A percentile compares a stretch with the other conserved stretches of the same genome.
These are phyloP conservation scores for Russula earlei DNA, from an alignment of 768 basidiomycete genomes.

Conservation along the genomic window DNA sequence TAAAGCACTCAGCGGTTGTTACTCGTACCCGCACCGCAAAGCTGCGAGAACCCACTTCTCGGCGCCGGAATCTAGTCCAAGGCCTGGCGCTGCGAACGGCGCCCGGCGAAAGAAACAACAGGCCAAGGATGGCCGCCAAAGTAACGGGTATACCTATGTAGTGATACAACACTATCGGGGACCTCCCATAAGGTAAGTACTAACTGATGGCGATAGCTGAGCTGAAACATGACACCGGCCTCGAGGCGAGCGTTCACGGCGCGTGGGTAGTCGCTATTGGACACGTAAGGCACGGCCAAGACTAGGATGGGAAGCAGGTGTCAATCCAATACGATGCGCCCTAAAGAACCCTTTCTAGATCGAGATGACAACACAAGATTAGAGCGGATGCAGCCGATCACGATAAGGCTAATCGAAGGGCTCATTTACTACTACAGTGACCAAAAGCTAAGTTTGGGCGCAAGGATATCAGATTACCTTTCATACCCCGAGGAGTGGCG, in stretches of 20 bases:
- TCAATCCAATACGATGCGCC: not conserved
- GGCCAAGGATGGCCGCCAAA: not conserved
- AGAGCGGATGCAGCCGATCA: not conserved
- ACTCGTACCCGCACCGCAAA: too few species aligned
- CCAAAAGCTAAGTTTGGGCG: not conserved
- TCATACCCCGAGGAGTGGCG: not conserved
- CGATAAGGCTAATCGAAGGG: not conserved
- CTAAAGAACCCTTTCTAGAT: not conserved
- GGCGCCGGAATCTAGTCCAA: not conserved
- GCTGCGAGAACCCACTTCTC: not conserved
- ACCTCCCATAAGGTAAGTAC: not conserved
- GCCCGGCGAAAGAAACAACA: not conserved
- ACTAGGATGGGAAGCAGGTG: not conserved
- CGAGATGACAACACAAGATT: not conserved
- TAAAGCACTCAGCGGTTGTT: too few species aligned
- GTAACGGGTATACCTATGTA: not conserved
- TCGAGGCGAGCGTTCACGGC: not conserved
- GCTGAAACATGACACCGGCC: not conserved
- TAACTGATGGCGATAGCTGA: not conserved
- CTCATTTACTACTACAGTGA: not conserved
- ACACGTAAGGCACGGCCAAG: not conserved
- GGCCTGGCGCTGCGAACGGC: not conserved
- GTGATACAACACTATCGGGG: too few species aligned
- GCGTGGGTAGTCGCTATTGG: slow-evolving; percentile 3
- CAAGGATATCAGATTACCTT: not conserved